Base-by-base conservation (phyloP, 495 filamentous ascomycete species). In the Penicillium longicatenatum region DNA sequence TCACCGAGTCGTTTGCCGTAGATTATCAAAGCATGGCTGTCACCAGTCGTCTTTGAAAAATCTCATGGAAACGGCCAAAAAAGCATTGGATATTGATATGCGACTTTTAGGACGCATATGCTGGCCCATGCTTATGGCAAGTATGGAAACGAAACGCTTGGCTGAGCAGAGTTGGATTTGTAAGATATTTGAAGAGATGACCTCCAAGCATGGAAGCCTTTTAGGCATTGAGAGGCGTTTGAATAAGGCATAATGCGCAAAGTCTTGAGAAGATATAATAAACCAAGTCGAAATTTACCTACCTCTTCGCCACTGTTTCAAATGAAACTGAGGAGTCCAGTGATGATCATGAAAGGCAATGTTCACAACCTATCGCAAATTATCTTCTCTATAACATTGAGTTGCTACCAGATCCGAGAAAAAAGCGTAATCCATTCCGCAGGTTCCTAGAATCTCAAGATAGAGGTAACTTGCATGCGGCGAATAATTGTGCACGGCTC, bases 101-200 rank as follows among this genome's bases (percentile, higher is more conserved):
- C 41, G 41, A 10, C 41, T 44, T 21, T 21, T 44, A 20, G 41
- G 41, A 44, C 41, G 41, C 17, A 19, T 44, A 10, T 44, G 41
- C 17, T 44, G 41, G 41, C 41, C 41, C 41, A 21, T 44, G 41
- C 41, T 44, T 20, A 44, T 44, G 20, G 41, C 41, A 44, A 44
- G 41, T 21, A 19, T 44, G 17, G 41, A 44, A 44, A 44, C 41
- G 20, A 44, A 44, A 20, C 17, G 21, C 20, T 21, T 44, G 41
- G 41, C 17, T 44, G 17, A 44, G 12, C 17, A 44, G 41, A 6
- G 17, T 9, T 44, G 41, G 41, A 44, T 44, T 17, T 44, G 41
- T 44, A 44, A 19, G 9, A 9, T 21, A 19, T 44, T 44, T 44
- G 41, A 21, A 44, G 17, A 44, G 11, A 44, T 44, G 19, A 44